phyloP scores from a whole-genome alignment of 2,329 filamentous ascomycete genomes.

The Sarocladium strictum region DNA sequence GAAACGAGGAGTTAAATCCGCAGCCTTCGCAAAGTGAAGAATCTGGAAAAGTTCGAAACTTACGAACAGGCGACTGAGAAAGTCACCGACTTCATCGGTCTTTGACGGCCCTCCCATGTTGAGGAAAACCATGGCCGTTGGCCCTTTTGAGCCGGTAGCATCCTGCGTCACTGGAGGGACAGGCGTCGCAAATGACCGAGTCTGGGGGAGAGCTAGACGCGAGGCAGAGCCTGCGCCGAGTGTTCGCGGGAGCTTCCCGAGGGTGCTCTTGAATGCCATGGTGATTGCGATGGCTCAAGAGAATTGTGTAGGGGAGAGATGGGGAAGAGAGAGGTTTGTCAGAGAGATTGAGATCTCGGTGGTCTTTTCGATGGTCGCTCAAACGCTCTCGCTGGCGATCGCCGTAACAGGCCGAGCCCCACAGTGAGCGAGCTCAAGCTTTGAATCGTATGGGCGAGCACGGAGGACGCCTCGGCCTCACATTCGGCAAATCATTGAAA shows the following conservation, averaged over 20 bases:
- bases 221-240: constrained; percentile 19
- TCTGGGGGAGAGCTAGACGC: constrained; percentile 23
- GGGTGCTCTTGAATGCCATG: constrained; percentile 27
- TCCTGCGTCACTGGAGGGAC: constrained; percentile 77
- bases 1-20: constrained; percentile 14
- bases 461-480: background rate
- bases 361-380: constrained; percentile 8
- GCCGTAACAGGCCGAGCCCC: constrained; percentile 1
- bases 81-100: constrained; percentile 79
- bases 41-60: too few species aligned
- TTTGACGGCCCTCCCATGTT: constrained; percentile 98
- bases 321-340: background rate
- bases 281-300: constrained; percentile 3
- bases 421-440: background rate
- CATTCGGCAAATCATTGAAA: background rate
- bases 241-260: constrained; percentile 23
- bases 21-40: too few species aligned
- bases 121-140: constrained; percentile 96
- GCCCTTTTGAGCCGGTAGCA: constrained; percentile 63
- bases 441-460: background rate
- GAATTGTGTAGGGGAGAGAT: background rate
- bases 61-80: constrained; percentile 89
- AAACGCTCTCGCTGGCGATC: background rate
- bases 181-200: constrained; percentile 29
- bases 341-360: background rate